A percentile compares a stretch with the other conserved stretches of the same genome.
Conservation (phyloP, 768 basidiomycete species). For the Hemileccinum impolitum region DNA sequence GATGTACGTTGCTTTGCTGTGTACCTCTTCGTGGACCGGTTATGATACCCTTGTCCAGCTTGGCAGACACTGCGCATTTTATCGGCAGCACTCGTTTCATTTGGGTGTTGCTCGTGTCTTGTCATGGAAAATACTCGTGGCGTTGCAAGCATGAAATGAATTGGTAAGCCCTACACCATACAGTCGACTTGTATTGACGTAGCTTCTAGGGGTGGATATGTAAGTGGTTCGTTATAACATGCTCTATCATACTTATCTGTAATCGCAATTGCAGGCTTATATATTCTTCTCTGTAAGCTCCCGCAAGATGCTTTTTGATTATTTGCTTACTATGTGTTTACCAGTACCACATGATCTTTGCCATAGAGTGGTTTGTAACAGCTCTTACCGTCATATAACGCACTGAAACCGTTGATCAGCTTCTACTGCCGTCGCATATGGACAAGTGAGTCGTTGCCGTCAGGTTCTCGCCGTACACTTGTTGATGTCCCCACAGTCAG, state of each 20-base stretch:
- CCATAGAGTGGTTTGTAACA: constrained; percentile 8
- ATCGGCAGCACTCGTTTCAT: not conserved
- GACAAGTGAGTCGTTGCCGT: constrained; percentile 7
- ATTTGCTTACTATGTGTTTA: not conserved
- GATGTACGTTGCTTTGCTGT: not conserved
- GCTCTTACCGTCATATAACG: no score
- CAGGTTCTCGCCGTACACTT: not conserved
- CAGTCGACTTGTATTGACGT: not conserved
- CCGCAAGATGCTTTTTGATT: no score
- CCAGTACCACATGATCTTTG: not conserved
- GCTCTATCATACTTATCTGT: not conserved
- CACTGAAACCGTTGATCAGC: not conserved
- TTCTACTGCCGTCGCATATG: constrained; percentile 16
- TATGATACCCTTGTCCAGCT: not conserved
- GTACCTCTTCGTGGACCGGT: not conserved
- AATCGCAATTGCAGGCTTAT: not conserved
- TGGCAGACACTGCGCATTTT: constrained; percentile 9
- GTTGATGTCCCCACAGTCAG: constrained; percentile 9
- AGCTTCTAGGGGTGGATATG: constrained; percentile 5
- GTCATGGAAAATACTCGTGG: not conserved
- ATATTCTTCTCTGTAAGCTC: constrained; percentile 1
- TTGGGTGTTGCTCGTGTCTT: constrained; percentile 2
- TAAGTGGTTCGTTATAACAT: not conserved
- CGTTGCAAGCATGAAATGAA: not conserved
- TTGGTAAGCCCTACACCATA: not conserved